These are phyloP conservation scores for Phlebopus sp. DNA, from an alignment of 1,284 basidiomycete genomes.

Conservation along the genomic window DNA sequence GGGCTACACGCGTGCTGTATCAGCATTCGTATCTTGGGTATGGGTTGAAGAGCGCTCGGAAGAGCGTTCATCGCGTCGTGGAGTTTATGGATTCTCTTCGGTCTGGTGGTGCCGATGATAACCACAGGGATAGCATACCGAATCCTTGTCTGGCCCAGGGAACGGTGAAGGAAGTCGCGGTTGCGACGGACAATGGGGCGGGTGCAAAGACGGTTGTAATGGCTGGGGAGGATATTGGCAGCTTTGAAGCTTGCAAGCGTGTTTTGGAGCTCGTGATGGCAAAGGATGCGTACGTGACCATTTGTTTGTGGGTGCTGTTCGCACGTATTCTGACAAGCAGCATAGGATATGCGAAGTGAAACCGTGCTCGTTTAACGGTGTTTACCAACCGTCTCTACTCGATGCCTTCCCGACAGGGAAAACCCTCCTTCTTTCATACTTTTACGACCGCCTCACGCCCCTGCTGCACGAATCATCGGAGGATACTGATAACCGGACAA, in stretches of 20 bases:
- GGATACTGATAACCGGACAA: slow-evolving; percentile 14
- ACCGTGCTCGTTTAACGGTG: slow-evolving; percentile 95
- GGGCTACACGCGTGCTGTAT: slow-evolving; percentile 72
- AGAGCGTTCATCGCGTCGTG: slow-evolving; percentile 85
- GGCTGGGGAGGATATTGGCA: slow-evolving; percentile 76
- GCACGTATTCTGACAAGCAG: slow-evolving; percentile 6
- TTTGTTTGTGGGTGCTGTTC: slow-evolving; percentile 4
- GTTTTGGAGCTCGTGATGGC: slow-evolving; percentile 91
- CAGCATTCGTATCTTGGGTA: slow-evolving; percentile 97
- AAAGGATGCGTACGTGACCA: slow-evolving; percentile 81
- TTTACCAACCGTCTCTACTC: slow-evolving; percentile 94
- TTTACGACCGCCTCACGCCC: slow-evolving; percentile 91
- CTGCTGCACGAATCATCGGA: slow-evolving; percentile 49
- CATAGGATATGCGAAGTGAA: slow-evolving; percentile 80
- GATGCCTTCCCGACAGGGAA: slow-evolving; percentile 84
- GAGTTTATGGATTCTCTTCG: slow-evolving; percentile 76
- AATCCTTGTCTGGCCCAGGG: slow-evolving; percentile 85
- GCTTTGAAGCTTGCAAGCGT: slow-evolving; percentile 83
- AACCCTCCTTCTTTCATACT: slow-evolving; percentile 90
- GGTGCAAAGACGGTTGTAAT: slow-evolving; percentile 69
- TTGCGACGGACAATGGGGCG: slow-evolving; percentile 59
- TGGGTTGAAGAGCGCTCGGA: slow-evolving; percentile 89
- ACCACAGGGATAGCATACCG: slow-evolving; percentile 22
- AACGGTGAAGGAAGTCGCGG: slow-evolving; percentile 61
- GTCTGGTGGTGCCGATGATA: slow-evolving; percentile 13